Evolutionary conservation across 331 rosid genomes (phyloP), one percentile per base, ranked within the genome.

Genomic region (Quercus tomentella): DNA sequence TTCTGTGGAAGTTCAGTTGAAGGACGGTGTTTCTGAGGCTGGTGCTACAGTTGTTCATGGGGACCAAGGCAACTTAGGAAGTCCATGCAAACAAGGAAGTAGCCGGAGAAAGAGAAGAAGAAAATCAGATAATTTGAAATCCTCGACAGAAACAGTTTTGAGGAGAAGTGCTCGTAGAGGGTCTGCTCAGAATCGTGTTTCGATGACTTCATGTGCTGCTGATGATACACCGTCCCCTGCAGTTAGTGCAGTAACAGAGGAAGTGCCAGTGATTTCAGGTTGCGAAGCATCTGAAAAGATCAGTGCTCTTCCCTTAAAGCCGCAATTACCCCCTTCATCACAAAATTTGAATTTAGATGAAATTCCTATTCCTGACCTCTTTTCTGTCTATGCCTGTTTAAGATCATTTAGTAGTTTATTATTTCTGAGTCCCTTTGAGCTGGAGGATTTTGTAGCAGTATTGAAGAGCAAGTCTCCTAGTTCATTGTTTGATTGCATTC

Each of bases 161-260:
- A 90, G 99, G 91, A 91, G 99, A 92, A 96, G 98, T 82, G 73
- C 96, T 84, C 99, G 99, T 62, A 84, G 97, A 77, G 96, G 92
- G 56, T 85, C 91, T 33, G 88, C 91, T 61, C 87, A 73, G 72
- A 89, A 84, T 60, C 82, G 20, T 70, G 84, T 70, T 77, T 75
- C 82, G 4, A 3, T 74, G 45, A 41, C 55, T 9, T 73, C 73
- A 37, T 79, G 79, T 84, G 79, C 75, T 55, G 88, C 49, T 66
- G 81, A 82, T 65, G 91, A 86, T 85, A 76, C 80, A 21, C 57
- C 81, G 58, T 88, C 94, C 22, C 84, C 89, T 58, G 88, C 73
- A 16, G 90, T 85, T 77, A 83, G 91, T 90, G 87, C 79, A 79
- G 83, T 82, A 76, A 80, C 90, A 45, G 89, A 88, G 82, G 97